phyloP scores from a whole-genome alignment of 768 basidiomycete species.

The Phallus indusiatus region DNA sequence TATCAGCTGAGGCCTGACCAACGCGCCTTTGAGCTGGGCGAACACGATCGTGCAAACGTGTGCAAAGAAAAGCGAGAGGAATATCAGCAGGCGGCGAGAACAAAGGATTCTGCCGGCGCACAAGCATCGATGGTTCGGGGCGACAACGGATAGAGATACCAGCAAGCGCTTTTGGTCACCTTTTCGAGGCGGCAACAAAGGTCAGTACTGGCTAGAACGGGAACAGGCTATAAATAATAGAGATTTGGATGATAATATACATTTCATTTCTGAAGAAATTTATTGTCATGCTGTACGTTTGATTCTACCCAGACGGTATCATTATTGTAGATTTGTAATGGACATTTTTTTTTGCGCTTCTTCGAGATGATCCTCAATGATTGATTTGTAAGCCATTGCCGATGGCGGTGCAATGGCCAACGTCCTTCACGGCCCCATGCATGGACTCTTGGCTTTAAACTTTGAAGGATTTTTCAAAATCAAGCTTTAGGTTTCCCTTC shows the following conservation, averaged over 20 bases:
- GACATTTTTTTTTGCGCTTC: no score
- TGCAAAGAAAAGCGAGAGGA: conserved; percentile 79
- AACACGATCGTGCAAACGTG: conserved; percentile 74
- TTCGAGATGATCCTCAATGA: no score
- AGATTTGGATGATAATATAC: conserved; percentile 22
- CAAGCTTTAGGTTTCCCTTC: no score
- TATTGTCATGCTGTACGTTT: no score
- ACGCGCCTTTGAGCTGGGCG: conserved; percentile 84
- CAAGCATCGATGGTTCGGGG: conserved; percentile 78
- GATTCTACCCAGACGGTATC: no score
- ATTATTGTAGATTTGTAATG: no score
- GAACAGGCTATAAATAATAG: conserved; percentile 42
- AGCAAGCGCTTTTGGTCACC: conserved; percentile 87
- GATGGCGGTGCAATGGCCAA: no score
- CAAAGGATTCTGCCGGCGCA: conserved; percentile 64
- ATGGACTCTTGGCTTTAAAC: no score
- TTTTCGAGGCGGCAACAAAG: conserved; percentile 32
- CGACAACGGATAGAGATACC: conserved; percentile 78
- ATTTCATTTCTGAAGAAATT: no score
- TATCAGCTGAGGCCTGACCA: conserved; percentile 90
- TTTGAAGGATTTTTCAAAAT: no score
- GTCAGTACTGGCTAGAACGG: conserved; percentile 83
- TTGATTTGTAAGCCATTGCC: no score
- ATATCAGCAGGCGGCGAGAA: conserved; percentile 68
- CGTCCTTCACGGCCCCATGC: no score